Conservation (phyloP, 2,329 filamentous ascomycete species). For the Pestalotiopsis sp. region DNA sequence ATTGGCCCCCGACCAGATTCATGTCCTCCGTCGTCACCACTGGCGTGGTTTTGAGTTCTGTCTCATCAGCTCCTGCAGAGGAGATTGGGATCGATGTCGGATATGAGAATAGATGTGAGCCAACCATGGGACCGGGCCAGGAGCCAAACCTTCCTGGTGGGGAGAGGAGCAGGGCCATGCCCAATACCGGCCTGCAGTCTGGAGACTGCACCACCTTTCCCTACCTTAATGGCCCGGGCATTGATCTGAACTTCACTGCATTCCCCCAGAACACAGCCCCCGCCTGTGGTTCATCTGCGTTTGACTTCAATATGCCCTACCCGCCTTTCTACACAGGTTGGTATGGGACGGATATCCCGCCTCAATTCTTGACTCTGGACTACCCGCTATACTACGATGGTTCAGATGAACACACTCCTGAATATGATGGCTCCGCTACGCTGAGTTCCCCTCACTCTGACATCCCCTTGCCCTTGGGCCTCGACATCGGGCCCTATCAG, state of each 20-base stretch:
- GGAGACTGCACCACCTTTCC: background rate
- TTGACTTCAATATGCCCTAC: background rate
- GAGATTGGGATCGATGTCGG: conserved; percentile 7
- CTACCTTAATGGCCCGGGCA: conserved; percentile 11
- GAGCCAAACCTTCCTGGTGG: conserved; percentile 3
- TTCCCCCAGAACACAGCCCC: background rate
- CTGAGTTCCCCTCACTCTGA: conserved; percentile 4
- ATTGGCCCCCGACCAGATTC: background rate
- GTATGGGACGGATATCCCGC: background rate
- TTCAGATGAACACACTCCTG: background rate
- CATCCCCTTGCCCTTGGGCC: background rate
- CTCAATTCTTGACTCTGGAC: background rate
- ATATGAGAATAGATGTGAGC: conserved; percentile 5
- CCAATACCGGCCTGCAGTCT: background rate
- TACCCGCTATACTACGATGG: background rate
- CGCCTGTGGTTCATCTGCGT: background rate
- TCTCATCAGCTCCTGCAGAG: conserved; percentile 2
- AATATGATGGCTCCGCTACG: background rate
- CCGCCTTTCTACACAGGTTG: background rate
- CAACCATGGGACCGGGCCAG: background rate
- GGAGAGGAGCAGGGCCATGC: conserved; percentile 1
- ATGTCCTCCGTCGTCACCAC: background rate
- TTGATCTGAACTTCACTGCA: background rate
- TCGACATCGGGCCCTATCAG: background rate
- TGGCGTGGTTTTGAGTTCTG: background rate